Evolutionary conservation across 2,329 filamentous ascomycete species (phyloP), one percentile per base, ranked within the genome.

Genomic region (Fusarium euwallaceae): DNA sequence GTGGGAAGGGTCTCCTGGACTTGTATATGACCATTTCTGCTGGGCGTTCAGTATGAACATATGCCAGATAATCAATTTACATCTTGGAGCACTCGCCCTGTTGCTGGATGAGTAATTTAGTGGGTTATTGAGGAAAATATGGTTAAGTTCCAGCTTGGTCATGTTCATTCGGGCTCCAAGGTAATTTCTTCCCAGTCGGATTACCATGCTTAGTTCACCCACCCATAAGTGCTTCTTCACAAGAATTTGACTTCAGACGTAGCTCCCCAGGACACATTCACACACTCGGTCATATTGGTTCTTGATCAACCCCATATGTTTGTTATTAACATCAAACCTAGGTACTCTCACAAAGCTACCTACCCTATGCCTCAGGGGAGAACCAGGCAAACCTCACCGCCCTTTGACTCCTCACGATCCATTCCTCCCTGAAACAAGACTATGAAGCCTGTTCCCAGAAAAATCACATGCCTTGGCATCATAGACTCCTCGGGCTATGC

Each of bases 361-460:
- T 72, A 74, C 71, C 71, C 71, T 74, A 43, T 14, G 63, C 12
- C 8, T 29, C 17, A 7, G 48, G 3, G 24, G 10, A n/a, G 5
- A n/a, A 51, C 45, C 48, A n/a, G 16, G 10, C 48, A 53, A n/a
- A 53, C 6, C 64, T 72, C 68, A 74, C 71, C 71, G 71, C 71
- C 34, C 51, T 60, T 53, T 56, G 14, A 17, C 41, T 45, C n/a
- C n/a, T 39, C 16, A 20, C 36, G 36, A 41, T 12, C 22, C 20
- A 29, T 11, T 39, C 66, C 29, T 32, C 29, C 8, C 22, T 61
- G 72, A 74, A 74, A 74, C 71, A 27, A 48, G 58, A 69, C 60
- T 22, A 41, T 22, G 22, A 72, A 64, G 51, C 48, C 72, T 67
- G 72, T 48, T 48, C 56, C n/a, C 37, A 48, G 58, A 34, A 14